These are phyloP conservation scores for Rhodamnia argentea DNA, from an alignment of 345 rosid genomes.

Conservation along the genomic window DNA sequence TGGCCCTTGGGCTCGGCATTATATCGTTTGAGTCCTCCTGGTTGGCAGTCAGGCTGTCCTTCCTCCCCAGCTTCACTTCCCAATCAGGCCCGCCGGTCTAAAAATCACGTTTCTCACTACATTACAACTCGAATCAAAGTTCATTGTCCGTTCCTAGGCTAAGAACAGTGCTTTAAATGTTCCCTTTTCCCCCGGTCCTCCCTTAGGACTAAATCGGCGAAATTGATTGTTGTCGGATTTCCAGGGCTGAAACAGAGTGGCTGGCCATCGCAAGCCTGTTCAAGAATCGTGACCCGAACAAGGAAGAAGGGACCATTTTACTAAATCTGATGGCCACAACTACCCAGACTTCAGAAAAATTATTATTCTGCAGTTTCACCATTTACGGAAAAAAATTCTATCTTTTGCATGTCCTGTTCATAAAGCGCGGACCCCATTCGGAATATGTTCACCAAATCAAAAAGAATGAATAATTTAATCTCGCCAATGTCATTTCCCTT, in stretches of 20 bases:
- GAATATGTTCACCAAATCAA: neutral
- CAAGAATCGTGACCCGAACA: neutral
- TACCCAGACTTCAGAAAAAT: neutral
- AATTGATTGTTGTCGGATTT: neutral
- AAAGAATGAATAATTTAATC: neutral
- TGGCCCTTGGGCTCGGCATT: conserved; percentile 91
- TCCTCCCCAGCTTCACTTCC: conserved; percentile 80
- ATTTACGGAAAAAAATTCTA: neutral
- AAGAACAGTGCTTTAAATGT: neutral
- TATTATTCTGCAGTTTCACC: neutral
- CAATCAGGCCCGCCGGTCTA: conserved; percentile 87
- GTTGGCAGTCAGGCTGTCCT: conserved; percentile 73
- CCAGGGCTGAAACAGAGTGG: neutral
- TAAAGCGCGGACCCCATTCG: neutral
- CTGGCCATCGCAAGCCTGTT: neutral
- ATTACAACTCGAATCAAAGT: neutral
- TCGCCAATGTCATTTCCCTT: neutral
- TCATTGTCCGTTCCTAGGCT: neutral
- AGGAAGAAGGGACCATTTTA: neutral
- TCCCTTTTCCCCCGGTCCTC: neutral
- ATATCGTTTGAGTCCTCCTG: conserved; percentile 54
- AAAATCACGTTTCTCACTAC: neutral
- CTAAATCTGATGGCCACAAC: neutral
- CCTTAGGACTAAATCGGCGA: neutral
- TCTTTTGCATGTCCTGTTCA: neutral